Base-by-base conservation (phyloP, 768 basidiomycete species). In the Auriscalpium orientale region DNA sequence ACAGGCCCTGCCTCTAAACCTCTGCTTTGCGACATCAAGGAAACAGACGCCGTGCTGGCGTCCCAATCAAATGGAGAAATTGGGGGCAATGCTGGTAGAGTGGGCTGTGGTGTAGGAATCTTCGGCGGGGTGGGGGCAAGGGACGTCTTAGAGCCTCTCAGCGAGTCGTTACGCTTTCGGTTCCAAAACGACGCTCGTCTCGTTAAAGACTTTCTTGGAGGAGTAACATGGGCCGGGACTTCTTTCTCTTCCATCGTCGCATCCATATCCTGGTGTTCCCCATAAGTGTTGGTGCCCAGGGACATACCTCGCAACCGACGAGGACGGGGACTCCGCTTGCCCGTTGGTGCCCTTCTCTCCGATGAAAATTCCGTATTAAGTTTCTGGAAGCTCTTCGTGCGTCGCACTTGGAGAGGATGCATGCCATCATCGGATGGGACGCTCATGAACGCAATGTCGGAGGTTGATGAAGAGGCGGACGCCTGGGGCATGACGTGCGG, bases 251-350 rank as follows among this genome's bases (percentile, higher is more conserved):
- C 73, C 55, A 70, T 73, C 56, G 79, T 80, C 12, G 61, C 67
- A 49, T 71, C 68, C 22, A 72, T 75, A 62, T 82, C 82, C 11
- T 65, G 53, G 22, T 77, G 71, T 8, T 71, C 63, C 46, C 66
- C 67, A 36, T 74, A 63, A 33, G 70, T 65, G 11, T 79, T 67
- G 4, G 79, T 71, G 13, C 78, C 81, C 55, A 87, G 72, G 0
- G 87, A 88, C 13, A 83, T 58, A 3, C 84, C 83, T 54, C 86
- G 76, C 38, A 67, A 65, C 20, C 81, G 76, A 59, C 12, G 62
- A 15, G 53, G 58, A 34, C 50, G 55, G 54, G 22, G 28, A 28
- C 28, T 28, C 28, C 28, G 28, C 28, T 28, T 28, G 28, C 28
- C 28, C 28, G 28, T 28, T 28, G 28, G 28, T 28, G 28, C 28